A percentile compares a stretch with the other conserved stretches of the same genome.
These are phyloP conservation scores for Lichtheimia ornata DNA, from an alignment of 371 early-diverging fungal species.

Conservation along the genomic window DNA sequence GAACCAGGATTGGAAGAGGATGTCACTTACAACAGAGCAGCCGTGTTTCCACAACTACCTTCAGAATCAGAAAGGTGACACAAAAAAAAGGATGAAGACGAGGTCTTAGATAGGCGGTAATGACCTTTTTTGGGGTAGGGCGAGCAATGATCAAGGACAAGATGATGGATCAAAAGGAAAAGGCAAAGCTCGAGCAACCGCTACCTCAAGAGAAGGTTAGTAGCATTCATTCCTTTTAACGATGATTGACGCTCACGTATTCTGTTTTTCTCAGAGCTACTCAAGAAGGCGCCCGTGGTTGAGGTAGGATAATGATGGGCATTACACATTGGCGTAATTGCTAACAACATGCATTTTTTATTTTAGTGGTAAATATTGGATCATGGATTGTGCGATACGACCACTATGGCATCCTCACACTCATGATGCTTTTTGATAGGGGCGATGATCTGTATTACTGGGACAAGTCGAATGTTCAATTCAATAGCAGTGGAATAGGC, in stretches of 20 bases:
- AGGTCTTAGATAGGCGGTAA: no score
- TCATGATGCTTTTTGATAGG: constrained; percentile 36
- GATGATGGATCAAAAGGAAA: constrained; percentile 2
- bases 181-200: constrained; percentile 31
- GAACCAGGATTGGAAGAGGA: constrained; percentile 51
- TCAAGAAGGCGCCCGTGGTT: constrained; percentile 64
- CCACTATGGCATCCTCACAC: no score
- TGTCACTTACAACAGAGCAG: constrained; percentile 41
- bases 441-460: constrained; percentile 74
- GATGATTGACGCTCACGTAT: background rate
- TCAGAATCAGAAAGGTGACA: background rate
- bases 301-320: constrained; percentile 24
- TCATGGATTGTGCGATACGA: background rate
- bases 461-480: constrained; percentile 62
- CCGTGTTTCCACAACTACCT: background rate
- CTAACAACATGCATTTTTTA: no score
- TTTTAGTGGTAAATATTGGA: background rate
- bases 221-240: background rate
- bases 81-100: no score
- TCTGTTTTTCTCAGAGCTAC: constrained; percentile 27
- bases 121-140: no score
- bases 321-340: no score
- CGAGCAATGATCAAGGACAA: background rate
- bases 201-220: constrained; percentile 33
- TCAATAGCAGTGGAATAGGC: constrained; percentile 66